Evolutionary conservation across 73 alveolate genomes (phyloP), one percentile per base, ranked within the genome.

Genomic region (Durusdinium trenchii): DNA sequence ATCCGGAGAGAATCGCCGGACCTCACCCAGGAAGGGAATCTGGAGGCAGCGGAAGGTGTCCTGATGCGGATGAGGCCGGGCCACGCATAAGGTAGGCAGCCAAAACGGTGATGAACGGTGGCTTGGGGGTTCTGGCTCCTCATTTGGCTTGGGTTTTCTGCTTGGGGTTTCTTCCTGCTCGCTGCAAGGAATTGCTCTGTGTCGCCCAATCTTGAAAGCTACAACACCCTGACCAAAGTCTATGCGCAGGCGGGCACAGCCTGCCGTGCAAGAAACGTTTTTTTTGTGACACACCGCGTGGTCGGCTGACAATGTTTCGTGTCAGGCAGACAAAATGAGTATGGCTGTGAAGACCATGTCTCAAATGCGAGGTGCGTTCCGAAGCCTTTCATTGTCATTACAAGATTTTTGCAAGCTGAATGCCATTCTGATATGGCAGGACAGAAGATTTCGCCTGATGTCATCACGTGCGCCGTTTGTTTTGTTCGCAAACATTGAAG

Each of bases 331-430:
- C 54, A 35, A 91, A 48, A 71, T 91, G 87, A 47, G 60, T 57
- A n/a, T 76, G 75, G 98, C 98, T 42, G 75, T 91, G 60, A 20
- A 71, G 12, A 30, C 98, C 18, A 91, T 91, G 98, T 69, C 98
- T 3, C 52, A 79, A 6, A 91, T 91, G 98, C 73, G 73, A 10
- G 52, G 98, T 57, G 69, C 69, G 23, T 57, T 57, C 69, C 32
- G 32, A 38, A 52, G 16, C 35, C 35, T 75, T n/a, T 73, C 52
- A 12, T 32, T 23, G 73, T 60, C 73, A 32, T 23, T 60, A 60
- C 73, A 23, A 60, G 30, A 32, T n/a, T n/a, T n/a, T n/a, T n/a
- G n/a, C n/a, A n/a, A n/a, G n/a, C 30, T 23, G 18, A 2, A 60
- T 23, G 73, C 1, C 30, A 0, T 1, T 23, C 1, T 60, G 73